Evolutionary conservation across 176 grass and related monocot species (phyloP).

Genomic region (Calamus simplicifolius): DNA sequence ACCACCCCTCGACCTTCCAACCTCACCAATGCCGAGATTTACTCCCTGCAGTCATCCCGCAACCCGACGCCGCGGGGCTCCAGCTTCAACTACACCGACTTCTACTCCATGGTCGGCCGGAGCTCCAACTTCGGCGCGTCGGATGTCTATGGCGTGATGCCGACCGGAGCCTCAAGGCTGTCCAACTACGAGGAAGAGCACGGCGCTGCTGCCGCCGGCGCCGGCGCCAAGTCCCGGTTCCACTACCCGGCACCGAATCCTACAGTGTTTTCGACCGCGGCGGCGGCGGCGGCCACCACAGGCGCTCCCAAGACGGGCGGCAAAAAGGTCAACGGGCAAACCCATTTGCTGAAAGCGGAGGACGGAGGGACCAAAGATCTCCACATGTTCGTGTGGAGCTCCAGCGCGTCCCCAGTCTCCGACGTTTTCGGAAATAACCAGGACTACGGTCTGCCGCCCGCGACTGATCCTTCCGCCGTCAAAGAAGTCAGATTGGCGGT

Average conservation of each 20-base stretch:
- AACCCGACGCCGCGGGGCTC: constrained; percentile 89
- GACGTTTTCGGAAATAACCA: constrained; percentile 79
- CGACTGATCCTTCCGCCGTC: constrained; percentile 30
- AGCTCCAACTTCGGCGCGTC: constrained; percentile 85
- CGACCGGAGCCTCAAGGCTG: constrained; percentile 56
- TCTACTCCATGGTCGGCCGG: constrained; percentile 94
- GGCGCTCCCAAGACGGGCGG: constrained; percentile 29
- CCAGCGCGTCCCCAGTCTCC: constrained; percentile 93
- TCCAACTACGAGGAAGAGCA: constrained; percentile 96
- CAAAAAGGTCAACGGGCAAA: constrained; percentile 54
- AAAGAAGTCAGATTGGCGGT: constrained; percentile 71
- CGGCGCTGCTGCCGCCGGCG: constrained; percentile 3
- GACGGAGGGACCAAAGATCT: constrained; percentile 82
- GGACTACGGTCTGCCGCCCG: constrained; percentile 38
- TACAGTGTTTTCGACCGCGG: constrained; percentile 41
- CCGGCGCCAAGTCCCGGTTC: constrained; percentile 28
- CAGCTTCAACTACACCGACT: constrained; percentile 99
- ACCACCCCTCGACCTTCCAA: constrained; percentile 84
- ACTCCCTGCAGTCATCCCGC: constrained; percentile 90
- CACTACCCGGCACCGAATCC: constrained; percentile 82
- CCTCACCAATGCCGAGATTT: constrained; percentile 99
- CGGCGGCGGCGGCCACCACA: constrained; percentile 34
- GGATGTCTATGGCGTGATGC: constrained; percentile 43
- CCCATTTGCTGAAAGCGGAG: constrained; percentile 48
- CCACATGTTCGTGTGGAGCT: constrained; percentile 99